phyloP scores from a whole-genome alignment of 345 rosid species.

The Lepidium africanum region DNA sequence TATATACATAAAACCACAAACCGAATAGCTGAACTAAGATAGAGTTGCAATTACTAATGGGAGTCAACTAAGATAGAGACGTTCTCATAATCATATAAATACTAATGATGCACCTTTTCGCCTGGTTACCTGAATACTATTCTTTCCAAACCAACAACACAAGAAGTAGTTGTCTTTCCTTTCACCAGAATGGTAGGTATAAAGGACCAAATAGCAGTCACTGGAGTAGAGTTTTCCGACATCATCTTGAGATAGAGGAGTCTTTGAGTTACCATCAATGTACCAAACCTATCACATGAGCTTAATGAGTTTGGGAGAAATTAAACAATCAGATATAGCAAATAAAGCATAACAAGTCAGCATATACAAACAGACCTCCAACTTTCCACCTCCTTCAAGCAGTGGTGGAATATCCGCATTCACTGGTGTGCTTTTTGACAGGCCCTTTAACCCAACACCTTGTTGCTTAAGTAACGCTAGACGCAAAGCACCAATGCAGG shows the following conservation, averaged over 20 bases:
- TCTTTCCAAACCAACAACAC: conserved; percentile 92
- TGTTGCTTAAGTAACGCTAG: conserved; percentile 94
- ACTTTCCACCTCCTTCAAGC: conserved; percentile 93
- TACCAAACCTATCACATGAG: conserved; percentile 65
- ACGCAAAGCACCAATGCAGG: conserved; percentile 16
- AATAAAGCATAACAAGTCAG: conserved; percentile 2
- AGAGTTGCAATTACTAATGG: background rate
- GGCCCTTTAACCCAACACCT: conserved; percentile 85
- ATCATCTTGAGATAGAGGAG: conserved; percentile 65
- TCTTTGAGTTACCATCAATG: conserved; percentile 75
- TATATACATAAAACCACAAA: background rate
- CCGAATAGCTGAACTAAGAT: background rate
- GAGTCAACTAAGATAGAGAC: background rate
- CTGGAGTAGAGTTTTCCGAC: conserved; percentile 90
- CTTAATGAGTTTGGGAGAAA: background rate
- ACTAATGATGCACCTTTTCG: conserved; percentile 4
- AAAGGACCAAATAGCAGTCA: conserved; percentile 90
- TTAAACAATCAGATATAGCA: background rate
- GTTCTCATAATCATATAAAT: background rate
- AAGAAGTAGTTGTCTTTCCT: conserved; percentile 92
- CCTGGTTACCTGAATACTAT: conserved; percentile 72
- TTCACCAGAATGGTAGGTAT: conserved; percentile 86
- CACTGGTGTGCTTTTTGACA: conserved; percentile 56
- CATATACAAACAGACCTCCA: conserved; percentile 62
- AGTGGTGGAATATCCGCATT: conserved; percentile 92